Conservation (phyloP, 2,329 filamentous ascomycete species). For the Sporothrix mexicana region DNA sequence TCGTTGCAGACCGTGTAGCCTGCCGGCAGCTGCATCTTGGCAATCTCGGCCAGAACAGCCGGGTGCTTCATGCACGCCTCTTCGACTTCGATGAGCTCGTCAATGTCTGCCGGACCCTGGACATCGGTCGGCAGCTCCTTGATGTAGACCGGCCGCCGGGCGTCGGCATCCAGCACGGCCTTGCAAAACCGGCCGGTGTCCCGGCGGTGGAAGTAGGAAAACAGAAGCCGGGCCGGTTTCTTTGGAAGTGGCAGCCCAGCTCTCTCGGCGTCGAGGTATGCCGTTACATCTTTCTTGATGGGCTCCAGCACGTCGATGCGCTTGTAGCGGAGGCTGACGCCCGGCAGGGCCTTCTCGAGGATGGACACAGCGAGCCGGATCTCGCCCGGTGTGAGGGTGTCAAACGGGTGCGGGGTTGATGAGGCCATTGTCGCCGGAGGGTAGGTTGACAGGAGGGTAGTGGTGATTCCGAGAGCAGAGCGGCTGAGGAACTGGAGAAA, state of each 20-base stretch:
- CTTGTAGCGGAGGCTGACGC: not conserved
- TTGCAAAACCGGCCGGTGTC: not conserved
- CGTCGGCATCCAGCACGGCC: not conserved
- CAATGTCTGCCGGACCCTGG: slow-evolving; percentile 42
- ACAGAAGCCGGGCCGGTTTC: not conserved
- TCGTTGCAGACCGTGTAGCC: slow-evolving; percentile 56
- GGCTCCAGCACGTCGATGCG: not conserved
- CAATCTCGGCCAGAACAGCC: slow-evolving; percentile 50
- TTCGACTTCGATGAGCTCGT: slow-evolving; percentile 49
- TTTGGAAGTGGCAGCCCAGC: not conserved
- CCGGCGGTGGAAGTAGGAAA: not conserved
- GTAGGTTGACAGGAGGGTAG: not conserved
- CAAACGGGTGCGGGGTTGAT: not conserved
- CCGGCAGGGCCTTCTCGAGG: not conserved
- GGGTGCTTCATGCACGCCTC: slow-evolving; percentile 28
- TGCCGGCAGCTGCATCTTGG: slow-evolving; percentile 51
- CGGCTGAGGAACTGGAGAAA: not conserved
- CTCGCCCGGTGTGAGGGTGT: not conserved
- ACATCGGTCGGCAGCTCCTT: not conserved
- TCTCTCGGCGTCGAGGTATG: not conserved
- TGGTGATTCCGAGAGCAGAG: not conserved
- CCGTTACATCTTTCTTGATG: not conserved
- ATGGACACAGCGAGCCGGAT: not conserved
- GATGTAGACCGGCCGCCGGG: not conserved
- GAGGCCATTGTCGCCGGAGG: not conserved